phyloP scores from a whole-genome alignment of 139 green algal genomes.

The Tetradesmus obliquus region DNA sequence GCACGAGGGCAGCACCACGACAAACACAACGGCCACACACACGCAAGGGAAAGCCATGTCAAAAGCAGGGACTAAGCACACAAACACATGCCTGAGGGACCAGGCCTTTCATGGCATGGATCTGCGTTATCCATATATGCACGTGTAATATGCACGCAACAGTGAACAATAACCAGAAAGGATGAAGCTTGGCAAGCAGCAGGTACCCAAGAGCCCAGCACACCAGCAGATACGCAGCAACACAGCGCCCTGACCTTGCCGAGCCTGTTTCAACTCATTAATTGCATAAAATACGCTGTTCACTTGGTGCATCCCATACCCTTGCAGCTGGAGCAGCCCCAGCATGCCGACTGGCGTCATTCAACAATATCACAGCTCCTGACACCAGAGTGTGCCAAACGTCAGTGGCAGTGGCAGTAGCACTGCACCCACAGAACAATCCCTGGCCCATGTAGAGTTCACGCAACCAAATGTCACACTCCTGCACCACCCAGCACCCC shows the following conservation, averaged over 20 bases:
- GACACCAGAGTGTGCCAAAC: too few relatives aligned
- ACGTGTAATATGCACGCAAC: too few relatives aligned
- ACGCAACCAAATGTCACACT: not conserved
- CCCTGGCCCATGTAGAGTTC: not conserved
- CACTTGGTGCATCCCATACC: too few relatives aligned
- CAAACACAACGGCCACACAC: not conserved
- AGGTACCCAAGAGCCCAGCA: too few relatives aligned
- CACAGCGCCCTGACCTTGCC: not conserved
- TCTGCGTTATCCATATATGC: too few relatives aligned
- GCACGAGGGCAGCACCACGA: not conserved
- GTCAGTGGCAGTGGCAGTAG: not conserved
- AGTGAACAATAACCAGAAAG: too few relatives aligned
- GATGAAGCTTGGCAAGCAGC: too few relatives aligned
- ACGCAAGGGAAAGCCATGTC: not conserved
- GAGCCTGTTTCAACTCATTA: not conserved
- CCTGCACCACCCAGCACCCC: not conserved
- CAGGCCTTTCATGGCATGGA: too few relatives aligned
- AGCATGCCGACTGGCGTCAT: too few relatives aligned
- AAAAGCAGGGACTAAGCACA: not conserved
- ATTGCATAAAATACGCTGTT: too few relatives aligned
- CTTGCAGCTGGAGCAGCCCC: too few relatives aligned
- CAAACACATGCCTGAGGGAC: not conserved
- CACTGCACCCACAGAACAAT: not conserved
- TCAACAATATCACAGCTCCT: too few relatives aligned
- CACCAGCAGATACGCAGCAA: not conserved